Conservation (phyloP, 345 rosid species). For the Arabis alpina region DNA sequence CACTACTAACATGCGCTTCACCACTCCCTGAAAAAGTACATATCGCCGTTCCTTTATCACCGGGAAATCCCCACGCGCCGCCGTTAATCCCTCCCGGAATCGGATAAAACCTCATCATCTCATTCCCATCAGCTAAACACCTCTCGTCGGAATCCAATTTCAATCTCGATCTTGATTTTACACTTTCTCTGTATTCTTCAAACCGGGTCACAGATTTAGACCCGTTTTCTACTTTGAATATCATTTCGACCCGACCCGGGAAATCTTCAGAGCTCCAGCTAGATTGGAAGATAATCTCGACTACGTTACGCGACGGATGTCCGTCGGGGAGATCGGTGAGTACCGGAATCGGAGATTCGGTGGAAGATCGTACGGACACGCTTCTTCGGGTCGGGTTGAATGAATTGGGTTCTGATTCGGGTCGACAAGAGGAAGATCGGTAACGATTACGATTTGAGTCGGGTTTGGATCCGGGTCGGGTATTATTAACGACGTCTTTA, state of each 20-base stretch:
- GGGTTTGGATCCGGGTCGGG: slow-evolving; percentile 41
- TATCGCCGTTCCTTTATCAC: slow-evolving; percentile 49
- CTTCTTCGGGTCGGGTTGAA: slow-evolving; percentile 44
- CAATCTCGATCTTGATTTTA: slow-evolving; percentile 54
- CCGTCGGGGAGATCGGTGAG: slow-evolving; percentile 82
- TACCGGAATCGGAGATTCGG: slow-evolving; percentile 59
- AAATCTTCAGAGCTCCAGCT: slow-evolving; percentile 84
- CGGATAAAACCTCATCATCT: slow-evolving; percentile 90
- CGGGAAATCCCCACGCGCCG: slow-evolving; percentile 64
- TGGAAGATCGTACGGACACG: slow-evolving; percentile 40
- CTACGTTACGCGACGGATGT: slow-evolving; percentile 92
- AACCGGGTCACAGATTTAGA: slow-evolving; percentile 68
- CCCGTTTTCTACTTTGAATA: slow-evolving; percentile 90
- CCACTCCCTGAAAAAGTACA: slow-evolving; percentile 85
- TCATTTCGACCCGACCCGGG: slow-evolving; percentile 83
- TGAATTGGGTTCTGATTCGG: slow-evolving; percentile 43
- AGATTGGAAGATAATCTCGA: slow-evolving; percentile 91
- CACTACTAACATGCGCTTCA: slow-evolving; percentile 80
- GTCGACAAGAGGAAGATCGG: slow-evolving; percentile 26
- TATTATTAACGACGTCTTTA: slow-evolving; percentile 72
- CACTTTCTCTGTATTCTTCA: slow-evolving; percentile 90
- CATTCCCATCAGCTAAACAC: slow-evolving; percentile 94
- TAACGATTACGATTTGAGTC: slow-evolving; percentile 34
- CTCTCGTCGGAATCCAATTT: slow-evolving; percentile 41
- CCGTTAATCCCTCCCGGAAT: slow-evolving; percentile 51